These are phyloP conservation scores for Scutellaria barbata DNA, from an alignment of 257 asterid species.

Conservation along the genomic window DNA sequence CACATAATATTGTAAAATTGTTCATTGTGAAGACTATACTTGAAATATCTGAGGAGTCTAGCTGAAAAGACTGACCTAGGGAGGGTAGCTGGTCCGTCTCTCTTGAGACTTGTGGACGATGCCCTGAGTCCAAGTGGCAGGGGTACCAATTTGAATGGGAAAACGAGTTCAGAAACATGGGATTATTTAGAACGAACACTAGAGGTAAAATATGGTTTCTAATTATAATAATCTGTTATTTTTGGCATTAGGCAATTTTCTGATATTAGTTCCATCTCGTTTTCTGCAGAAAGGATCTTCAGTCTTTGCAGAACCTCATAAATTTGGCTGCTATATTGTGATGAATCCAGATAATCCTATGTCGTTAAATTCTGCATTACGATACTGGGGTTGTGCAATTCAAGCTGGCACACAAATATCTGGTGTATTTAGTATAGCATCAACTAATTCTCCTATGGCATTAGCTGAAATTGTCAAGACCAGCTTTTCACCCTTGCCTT, in stretches of 20 bases:
- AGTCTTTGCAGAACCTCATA: slow-evolving; percentile 57
- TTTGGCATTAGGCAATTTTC: not conserved
- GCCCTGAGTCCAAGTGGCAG: slow-evolving; percentile 59
- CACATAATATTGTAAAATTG: slow-evolving; percentile 18
- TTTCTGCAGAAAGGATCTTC: slow-evolving; percentile 76
- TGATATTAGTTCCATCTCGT: slow-evolving; percentile 14
- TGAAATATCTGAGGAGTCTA: slow-evolving; percentile 70
- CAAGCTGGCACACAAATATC: slow-evolving; percentile 88
- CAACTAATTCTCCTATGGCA: slow-evolving; percentile 38
- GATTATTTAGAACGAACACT: slow-evolving; percentile 61
- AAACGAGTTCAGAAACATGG: slow-evolving; percentile 82
- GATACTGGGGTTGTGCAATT: slow-evolving; percentile 92
- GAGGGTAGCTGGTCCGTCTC: slow-evolving; percentile 85
- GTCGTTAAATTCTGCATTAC: slow-evolving; percentile 64
- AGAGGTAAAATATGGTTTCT: slow-evolving; percentile 53
- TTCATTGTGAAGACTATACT: slow-evolving; percentile 66
- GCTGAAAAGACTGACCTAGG: slow-evolving; percentile 96
- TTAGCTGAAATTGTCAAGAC: slow-evolving; percentile 36
- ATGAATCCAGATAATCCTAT: slow-evolving; percentile 61
- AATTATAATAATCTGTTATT: slow-evolving; percentile 10
- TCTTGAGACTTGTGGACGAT: slow-evolving; percentile 83
- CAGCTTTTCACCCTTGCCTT: slow-evolving; percentile 69
- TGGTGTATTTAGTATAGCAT: slow-evolving; percentile 65
- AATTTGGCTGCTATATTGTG: slow-evolving; percentile 79
- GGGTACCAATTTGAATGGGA: slow-evolving; percentile 58